Evolutionary conservation across 345 rosid genomes (phyloP), one percentile per base, ranked within the genome.

Genomic region (Balakata baccata): DNA sequence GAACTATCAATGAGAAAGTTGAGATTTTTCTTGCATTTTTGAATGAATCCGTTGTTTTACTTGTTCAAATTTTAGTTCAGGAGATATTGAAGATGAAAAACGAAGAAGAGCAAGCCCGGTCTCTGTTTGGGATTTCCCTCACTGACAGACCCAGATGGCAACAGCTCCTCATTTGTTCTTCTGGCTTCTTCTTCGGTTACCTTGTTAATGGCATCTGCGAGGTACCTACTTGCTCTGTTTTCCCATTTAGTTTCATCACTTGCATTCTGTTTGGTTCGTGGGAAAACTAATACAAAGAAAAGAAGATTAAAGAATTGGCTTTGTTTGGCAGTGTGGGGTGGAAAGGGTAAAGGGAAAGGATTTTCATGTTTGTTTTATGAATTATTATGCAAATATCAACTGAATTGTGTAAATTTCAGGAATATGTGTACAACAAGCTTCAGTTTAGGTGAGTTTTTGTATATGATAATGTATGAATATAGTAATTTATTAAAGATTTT

Each of bases 191-290:
- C 97, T 91, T 93, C 51, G 94, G 97, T 66, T 90, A 93, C 74
- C 97, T 93, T 72, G 89, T 91, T 71, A 93, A 91, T 78, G 98
- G 98, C 82, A 75, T 93, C 70, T 93, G 97, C 12, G 98, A 94
- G 98, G 96, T 92, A 58, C 22, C 22, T 63, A 1, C 34, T 29
- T 29, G 34, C 34, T 29, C 34, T 29, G 1, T 29, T 29, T 29
- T 29, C 34, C 34, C 34, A 17, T 61, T 6, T 17, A 3, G 17
- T 46, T 5, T 64, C 5, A 13, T 2, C 4, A 1, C 12, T 38
- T 11, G 3, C 3, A 7, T 9, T 64, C 45, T 64, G 61, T 73
- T 73, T 72, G 68, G 63, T 69, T 69, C 37, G 12, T 18, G 29
- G 25, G 61, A 20, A 53, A 11, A 50, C 54, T n/a, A 17, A 34